Evolutionary conservation across 371 early-diverging fungal genomes (phyloP).

Genomic region (Mucor mucedo): DNA sequence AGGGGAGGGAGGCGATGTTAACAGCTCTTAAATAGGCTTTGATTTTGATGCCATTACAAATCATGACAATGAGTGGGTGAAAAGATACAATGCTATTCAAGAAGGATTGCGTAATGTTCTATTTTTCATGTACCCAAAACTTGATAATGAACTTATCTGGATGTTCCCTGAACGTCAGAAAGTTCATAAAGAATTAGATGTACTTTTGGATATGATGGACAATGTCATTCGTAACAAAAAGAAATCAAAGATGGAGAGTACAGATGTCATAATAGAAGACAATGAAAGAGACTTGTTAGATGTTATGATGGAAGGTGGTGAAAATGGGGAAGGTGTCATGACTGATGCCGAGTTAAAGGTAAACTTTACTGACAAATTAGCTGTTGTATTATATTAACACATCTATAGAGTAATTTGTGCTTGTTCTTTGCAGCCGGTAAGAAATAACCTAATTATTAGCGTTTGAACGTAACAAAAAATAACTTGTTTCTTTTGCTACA

Average conservation of each 20-base stretch:
- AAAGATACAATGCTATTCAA: constrained; percentile 30
- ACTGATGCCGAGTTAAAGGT: constrained; percentile 19
- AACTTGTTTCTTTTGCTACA: too few relatives aligned
- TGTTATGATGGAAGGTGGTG: constrained; percentile 9
- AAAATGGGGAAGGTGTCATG: constrained; percentile 10
- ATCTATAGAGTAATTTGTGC: constrained; percentile 10
- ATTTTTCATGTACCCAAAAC: constrained; percentile 50
- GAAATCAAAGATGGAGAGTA: not conserved
- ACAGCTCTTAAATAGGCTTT: constrained; percentile 4
- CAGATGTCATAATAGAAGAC: constrained; percentile 5
- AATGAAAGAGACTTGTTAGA: constrained; percentile 12
- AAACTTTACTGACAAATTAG: not conserved
- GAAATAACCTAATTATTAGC: too few relatives aligned
- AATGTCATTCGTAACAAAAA: constrained; percentile 12
- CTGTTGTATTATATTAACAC: too few relatives aligned
- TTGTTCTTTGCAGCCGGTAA: constrained; percentile 4
- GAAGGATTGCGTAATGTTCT: constrained; percentile 33
- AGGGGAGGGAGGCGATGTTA: too few relatives aligned
- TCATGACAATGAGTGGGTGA: constrained; percentile 28
- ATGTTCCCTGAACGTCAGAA: not conserved
- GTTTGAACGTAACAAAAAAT: too few relatives aligned
- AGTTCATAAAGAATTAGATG: not conserved
- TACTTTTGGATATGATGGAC: not conserved
- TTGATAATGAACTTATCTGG: constrained; percentile 34
- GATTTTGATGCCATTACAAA: constrained; percentile 37